Percentiles rank a stretch among this genome's conserved stretches.
phyloP scores from a whole-genome alignment of 2,329 filamentous ascomycete genomes.

The Epichloe aotearoae region DNA sequence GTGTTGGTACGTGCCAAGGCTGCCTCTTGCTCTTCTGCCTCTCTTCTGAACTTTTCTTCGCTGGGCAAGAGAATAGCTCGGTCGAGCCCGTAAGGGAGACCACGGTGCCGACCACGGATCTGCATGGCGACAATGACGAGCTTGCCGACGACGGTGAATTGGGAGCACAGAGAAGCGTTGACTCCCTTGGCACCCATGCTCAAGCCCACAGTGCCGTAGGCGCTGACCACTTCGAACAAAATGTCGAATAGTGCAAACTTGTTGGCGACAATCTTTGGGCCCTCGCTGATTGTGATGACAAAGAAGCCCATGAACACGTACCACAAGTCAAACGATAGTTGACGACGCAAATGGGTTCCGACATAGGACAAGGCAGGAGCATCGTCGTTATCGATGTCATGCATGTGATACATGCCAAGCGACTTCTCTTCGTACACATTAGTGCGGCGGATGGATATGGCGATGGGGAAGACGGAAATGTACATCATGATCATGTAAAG shows the following conservation, averaged over 20 bases:
- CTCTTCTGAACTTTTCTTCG: slow-evolving; percentile 40
- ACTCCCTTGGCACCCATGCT: slow-evolving; percentile 66
- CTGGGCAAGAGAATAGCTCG: slow-evolving; percentile 47
- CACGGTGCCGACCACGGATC: slow-evolving; percentile 55
- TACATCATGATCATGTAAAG: slow-evolving; percentile 99
- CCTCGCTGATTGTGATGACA: slow-evolving; percentile 82
- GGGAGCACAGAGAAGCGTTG: slow-evolving; percentile 68
- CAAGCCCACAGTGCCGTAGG: slow-evolving; percentile 88
- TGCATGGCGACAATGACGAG: slow-evolving; percentile 57
- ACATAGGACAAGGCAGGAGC: slow-evolving; percentile 66
- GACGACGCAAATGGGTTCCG: slow-evolving; percentile 77
- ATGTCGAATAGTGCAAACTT: slow-evolving; percentile 56
- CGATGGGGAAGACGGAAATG: slow-evolving; percentile 92
- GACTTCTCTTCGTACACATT: slow-evolving; percentile 94
- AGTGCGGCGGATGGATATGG: slow-evolving; percentile 83
- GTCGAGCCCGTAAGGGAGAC: slow-evolving; percentile 53
- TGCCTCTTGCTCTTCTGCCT: slow-evolving; percentile 34
- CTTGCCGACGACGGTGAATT: slow-evolving; percentile 66
- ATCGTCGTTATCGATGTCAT: slow-evolving; percentile 35
- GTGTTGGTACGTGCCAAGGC: slow-evolving; percentile 25
- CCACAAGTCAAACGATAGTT: slow-evolving; percentile 96
- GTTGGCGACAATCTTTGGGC: slow-evolving; percentile 46
- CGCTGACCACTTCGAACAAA: slow-evolving; percentile 78
- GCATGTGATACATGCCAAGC: slow-evolving; percentile 54
- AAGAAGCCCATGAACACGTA: slow-evolving; percentile 92